Evolutionary conservation across 805 yeast species (phyloP).

Genomic region (Metschnikowia noctiluminum): DNA sequence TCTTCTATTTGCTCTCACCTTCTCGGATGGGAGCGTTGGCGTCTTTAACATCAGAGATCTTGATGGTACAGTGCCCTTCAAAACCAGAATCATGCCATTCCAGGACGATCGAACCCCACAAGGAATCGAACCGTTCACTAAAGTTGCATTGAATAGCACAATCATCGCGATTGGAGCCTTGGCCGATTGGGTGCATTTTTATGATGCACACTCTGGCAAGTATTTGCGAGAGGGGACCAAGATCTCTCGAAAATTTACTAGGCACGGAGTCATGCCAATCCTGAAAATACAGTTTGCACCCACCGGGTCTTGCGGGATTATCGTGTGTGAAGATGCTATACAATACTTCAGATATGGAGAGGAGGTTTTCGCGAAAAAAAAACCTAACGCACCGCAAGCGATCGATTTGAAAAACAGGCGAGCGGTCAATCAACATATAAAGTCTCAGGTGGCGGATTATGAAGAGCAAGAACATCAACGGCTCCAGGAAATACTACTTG

Average conservation of each 20-base stretch:
- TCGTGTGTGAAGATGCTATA: constrained; percentile 18
- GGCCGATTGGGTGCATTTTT: constrained; percentile 19
- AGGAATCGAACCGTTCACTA: constrained; percentile 24
- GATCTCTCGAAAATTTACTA: constrained; percentile 13
- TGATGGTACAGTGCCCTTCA: constrained; percentile 7
- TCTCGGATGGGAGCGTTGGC: constrained; percentile 39
- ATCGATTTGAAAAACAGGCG: constrained; percentile 12
- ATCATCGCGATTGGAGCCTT: constrained; percentile 24
- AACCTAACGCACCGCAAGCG: constrained; percentile 18
- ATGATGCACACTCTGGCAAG: constrained; percentile 20
- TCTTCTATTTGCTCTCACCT: constrained; percentile 33
- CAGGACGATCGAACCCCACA: constrained; percentile 17
- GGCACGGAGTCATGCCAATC: constrained; percentile 14
- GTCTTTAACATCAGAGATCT: constrained; percentile 41
- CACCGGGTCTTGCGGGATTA: constrained; percentile 14
- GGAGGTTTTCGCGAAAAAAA: constrained; percentile 5
- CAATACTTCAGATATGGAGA: constrained; percentile 19
- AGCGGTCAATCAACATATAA: constrained; percentile 21
- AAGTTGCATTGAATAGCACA: constrained; percentile 33
- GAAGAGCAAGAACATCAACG: constrained; percentile 25
- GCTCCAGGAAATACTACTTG: constrained; percentile 23
- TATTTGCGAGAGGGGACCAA: constrained; percentile 17
- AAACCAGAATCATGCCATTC: constrained; percentile 17
- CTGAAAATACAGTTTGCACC: constrained; percentile 17
- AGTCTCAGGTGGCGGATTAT: constrained; percentile 37